phyloP scores from a whole-genome alignment of 192 early-diverging fungal genomes.

The Lunasporangiospora selenospora region DNA sequence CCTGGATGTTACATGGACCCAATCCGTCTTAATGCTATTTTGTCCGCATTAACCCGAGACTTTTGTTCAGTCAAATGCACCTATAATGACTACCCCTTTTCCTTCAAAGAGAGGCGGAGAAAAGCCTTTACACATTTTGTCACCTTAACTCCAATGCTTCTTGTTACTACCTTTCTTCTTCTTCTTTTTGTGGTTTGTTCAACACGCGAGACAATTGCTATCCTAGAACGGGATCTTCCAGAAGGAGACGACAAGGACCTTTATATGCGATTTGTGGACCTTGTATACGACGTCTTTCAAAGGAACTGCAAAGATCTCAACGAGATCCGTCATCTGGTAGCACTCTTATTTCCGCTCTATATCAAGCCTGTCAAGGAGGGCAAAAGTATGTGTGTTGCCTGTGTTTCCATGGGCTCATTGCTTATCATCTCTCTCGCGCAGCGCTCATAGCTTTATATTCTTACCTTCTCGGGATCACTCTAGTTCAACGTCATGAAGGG shows the following conservation, averaged over 20 bases:
- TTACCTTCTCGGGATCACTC: neutral
- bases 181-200: neutral
- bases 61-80: no score
- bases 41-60: no score
- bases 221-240: conserved; percentile 74
- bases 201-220: conserved; percentile 66
- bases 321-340: conserved; percentile 85
- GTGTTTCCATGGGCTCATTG: neutral
- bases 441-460: neutral
- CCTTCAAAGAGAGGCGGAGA: no score
- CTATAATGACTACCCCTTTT: no score
- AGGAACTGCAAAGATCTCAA: conserved; percentile 83
- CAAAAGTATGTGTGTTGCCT: conserved; percentile 56
- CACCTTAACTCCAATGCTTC: no score
- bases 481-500: conserved; percentile 69
- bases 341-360: conserved; percentile 86
- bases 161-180: neutral
- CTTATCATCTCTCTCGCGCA: neutral
- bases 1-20: no score
- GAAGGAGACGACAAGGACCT: conserved; percentile 65
- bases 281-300: conserved; percentile 84
- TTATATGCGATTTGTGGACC: conserved; percentile 76
- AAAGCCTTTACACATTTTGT: no score
- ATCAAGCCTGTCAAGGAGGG: conserved; percentile 83
- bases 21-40: no score